Conservation (phyloP, 805 yeast species). For the Suhomyces xylopsoci region DNA sequence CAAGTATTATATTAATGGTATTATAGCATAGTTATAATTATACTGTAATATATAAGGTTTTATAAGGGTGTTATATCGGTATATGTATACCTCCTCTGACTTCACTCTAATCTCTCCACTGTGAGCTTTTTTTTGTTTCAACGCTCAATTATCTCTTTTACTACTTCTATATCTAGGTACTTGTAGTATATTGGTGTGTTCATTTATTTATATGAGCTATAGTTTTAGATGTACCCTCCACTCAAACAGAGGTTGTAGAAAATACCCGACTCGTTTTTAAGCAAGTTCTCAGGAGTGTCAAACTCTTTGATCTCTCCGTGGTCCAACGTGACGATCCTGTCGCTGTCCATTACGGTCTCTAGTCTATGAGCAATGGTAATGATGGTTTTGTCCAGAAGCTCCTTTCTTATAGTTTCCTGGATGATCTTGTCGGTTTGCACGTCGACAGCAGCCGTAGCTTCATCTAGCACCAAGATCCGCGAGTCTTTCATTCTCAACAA, state of each 20-base stretch:
- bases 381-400: constrained; percentile 74
- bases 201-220: no score
- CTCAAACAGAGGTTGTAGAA: constrained; percentile 53
- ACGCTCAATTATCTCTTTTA: no score
- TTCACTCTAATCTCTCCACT: no score
- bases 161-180: no score
- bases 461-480: constrained; percentile 28
- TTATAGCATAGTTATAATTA: no score
- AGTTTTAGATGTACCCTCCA: constrained; percentile 32
- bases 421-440: constrained; percentile 79
- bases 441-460: constrained; percentile 71
- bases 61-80: no score
- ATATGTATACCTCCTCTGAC: no score
- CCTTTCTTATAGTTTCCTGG: constrained; percentile 75
- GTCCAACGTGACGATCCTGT: constrained; percentile 70
- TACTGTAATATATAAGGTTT: no score
- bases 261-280: constrained; percentile 40
- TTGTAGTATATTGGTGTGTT: no score
- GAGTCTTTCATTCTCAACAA: constrained; percentile 44
- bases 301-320: constrained; percentile 74
- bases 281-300: constrained; percentile 59
- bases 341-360: constrained; percentile 84
- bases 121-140: no score
- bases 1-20: no score
- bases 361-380: constrained; percentile 88